These are phyloP conservation scores for Lablab purpureus DNA, from an alignment of 306 rosid species.

Conservation along the genomic window DNA sequence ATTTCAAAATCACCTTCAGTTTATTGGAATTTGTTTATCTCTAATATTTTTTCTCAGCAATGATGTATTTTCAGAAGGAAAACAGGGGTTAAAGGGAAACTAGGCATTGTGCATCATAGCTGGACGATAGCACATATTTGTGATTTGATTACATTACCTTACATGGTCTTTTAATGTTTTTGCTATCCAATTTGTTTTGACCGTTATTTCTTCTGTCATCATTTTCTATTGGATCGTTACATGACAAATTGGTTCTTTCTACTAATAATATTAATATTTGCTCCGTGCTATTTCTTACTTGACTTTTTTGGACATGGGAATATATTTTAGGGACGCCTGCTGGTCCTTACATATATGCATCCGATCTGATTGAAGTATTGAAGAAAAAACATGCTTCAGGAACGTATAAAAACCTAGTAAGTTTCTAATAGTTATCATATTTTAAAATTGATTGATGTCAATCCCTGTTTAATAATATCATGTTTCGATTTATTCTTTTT, in stretches of 20 bases:
- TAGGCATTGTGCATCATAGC: background rate
- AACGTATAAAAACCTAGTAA: constrained; percentile 79
- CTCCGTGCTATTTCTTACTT: constrained; percentile 12
- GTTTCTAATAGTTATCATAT: constrained; percentile 40
- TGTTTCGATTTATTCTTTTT: too few species aligned
- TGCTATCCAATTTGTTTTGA: constrained; percentile 7
- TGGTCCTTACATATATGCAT: constrained; percentile 75
- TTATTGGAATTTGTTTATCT: background rate
- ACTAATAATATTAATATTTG: background rate
- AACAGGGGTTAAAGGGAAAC: background rate
- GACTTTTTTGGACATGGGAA: constrained; percentile 38
- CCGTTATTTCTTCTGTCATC: background rate
- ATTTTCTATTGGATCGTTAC: constrained; percentile 17
- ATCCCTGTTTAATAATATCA: constrained; percentile 3
- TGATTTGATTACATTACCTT: constrained; percentile 2
- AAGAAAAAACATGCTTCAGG: constrained; percentile 91
- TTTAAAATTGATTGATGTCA: constrained; percentile 3
- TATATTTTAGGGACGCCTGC: constrained; percentile 84
- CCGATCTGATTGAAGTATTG: constrained; percentile 74
- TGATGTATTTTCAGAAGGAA: background rate
- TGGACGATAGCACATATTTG: background rate
- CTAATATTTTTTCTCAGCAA: too few species aligned
- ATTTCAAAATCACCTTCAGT: constrained; percentile 13
- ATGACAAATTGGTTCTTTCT: background rate
- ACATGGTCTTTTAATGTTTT: constrained; percentile 13